phyloP scores from a whole-genome alignment of 2,329 filamentous ascomycete species.

The Ophiostoma perfectum region DNA sequence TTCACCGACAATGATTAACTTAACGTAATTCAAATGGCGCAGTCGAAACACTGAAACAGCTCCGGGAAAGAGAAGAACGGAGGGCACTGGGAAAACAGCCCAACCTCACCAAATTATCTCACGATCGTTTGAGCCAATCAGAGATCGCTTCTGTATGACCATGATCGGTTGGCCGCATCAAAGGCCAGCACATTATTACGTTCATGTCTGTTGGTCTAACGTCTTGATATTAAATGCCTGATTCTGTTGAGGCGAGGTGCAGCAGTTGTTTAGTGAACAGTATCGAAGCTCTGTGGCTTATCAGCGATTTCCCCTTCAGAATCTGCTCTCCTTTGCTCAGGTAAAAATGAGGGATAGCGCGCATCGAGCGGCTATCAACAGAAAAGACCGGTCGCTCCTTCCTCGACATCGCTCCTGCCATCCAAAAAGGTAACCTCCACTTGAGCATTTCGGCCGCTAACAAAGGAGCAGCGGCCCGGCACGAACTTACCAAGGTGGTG shows the following conservation, averaged over 20 bases:
- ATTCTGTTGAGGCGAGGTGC: neutral
- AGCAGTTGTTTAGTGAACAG: neutral
- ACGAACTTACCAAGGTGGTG: neutral
- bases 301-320: neutral
- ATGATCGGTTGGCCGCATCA: slow-evolving; percentile 3
- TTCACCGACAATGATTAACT: too few species aligned
- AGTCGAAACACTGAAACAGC: too few species aligned
- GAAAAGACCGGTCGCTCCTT: neutral
- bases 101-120: neutral
- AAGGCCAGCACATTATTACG: neutral
- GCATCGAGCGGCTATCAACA: neutral
- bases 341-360: neutral
- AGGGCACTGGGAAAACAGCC: neutral
- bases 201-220: neutral
- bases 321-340: neutral
- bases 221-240: neutral
- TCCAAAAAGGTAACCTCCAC: neutral
- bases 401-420: neutral
- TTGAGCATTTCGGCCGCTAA: neutral
- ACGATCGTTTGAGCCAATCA: neutral
- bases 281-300: neutral
- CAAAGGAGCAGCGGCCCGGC: neutral
- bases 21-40: too few species aligned
- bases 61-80: neutral
- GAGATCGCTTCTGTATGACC: neutral